Percentiles rank a stretch among this genome's conserved stretches.
Conservation (phyloP, 1,284 basidiomycete species). For the Cronartium ribicola region DNA sequence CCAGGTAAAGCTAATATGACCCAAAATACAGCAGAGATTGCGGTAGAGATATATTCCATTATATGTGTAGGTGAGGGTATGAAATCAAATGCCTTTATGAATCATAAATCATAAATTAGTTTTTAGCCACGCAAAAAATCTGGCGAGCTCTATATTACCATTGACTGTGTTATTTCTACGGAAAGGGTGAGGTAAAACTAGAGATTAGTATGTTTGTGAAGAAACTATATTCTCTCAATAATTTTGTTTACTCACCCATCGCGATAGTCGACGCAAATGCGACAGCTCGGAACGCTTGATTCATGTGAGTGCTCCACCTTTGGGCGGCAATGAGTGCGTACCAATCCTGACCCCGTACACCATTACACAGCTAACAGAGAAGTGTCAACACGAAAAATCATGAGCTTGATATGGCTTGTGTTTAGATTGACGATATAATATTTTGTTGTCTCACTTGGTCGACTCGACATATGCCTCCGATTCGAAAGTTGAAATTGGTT, state of each 20-base stretch:
- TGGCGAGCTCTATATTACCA: constrained; percentile 6
- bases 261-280: constrained; percentile 32
- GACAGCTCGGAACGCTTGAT: constrained; percentile 34
- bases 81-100: constrained; percentile 35
- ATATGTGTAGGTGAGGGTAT: constrained; percentile 33
- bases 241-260: constrained; percentile 21
- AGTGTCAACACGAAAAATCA: neutral
- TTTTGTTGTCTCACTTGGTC: constrained; percentile 24
- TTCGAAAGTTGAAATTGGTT: constrained; percentile 39
- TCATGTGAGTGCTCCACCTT: constrained; percentile 37
- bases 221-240: neutral
- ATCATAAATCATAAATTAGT: neutral
- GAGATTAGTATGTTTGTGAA: neutral
- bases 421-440: neutral
- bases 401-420: neutral
- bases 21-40: constrained; percentile 39
- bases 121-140: neutral
- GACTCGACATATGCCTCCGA: constrained; percentile 32
- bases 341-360: constrained; percentile 40
- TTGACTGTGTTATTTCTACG: constrained; percentile 38
- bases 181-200: neutral
- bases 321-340: constrained; percentile 42
- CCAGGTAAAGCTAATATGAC: constrained; percentile 33
- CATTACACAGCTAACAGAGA: constrained; percentile 27
- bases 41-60: constrained; percentile 34